Conservation (phyloP, 495 filamentous ascomycete species). For the Hapsidospora chrysogenum region DNA sequence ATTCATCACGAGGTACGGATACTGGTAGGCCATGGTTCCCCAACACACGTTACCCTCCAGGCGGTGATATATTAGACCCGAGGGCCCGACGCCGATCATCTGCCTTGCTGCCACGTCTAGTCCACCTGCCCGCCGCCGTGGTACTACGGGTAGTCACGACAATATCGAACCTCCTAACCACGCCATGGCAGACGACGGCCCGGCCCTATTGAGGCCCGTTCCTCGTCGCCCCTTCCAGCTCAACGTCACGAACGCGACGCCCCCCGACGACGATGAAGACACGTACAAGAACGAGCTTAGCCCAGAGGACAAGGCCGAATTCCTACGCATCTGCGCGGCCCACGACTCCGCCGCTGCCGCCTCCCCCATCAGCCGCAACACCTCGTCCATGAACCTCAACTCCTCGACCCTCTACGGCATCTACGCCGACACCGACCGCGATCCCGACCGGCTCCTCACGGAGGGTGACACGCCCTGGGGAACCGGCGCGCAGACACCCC, state of each 20-base stretch:
- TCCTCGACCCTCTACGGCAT: constrained; percentile 83
- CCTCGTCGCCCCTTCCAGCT: constrained; percentile 63
- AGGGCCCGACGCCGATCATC: too few relatives aligned
- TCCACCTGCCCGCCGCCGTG: too few relatives aligned
- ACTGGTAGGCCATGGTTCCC: too few relatives aligned
- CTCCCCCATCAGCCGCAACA: constrained; percentile 37
- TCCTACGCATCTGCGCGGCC: constrained; percentile 8
- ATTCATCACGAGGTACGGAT: too few relatives aligned
- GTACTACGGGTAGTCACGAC: too few relatives aligned
- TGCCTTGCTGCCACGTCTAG: too few relatives aligned
- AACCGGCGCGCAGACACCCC: constrained; percentile 50
- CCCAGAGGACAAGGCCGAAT: not conserved
- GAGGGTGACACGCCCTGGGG: constrained; percentile 43
- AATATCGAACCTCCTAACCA: too few relatives aligned
- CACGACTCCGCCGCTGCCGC: constrained; percentile 12
- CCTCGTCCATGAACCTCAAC: constrained; percentile 74
- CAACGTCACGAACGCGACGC: constrained; percentile 30
- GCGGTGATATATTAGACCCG: too few relatives aligned
- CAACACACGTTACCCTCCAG: too few relatives aligned
- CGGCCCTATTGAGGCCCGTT: constrained; percentile 49
- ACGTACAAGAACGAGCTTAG: constrained; percentile 13
- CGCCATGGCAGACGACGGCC: constrained; percentile 16
- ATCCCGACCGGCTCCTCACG: constrained; percentile 12
- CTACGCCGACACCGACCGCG: constrained; percentile 44
- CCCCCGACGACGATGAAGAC: constrained; percentile 13